Evolutionary conservation across 306 rosid genomes (phyloP), one percentile per base, ranked within the genome.

Genomic region (Trifolium pratense): DNA sequence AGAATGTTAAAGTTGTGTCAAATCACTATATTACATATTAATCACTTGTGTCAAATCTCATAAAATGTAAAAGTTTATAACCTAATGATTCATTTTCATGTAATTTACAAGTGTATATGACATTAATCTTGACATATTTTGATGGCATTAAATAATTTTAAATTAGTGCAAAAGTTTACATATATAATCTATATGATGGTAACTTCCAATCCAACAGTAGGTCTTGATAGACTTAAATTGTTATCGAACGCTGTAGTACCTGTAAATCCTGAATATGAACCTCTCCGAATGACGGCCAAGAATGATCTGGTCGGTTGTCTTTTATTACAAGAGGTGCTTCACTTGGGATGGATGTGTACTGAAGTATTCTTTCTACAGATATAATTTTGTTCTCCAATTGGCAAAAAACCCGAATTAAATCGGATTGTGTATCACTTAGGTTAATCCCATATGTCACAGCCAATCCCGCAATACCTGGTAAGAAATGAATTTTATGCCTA

Each of bases 321-420:
- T 89, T 83, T 3, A 81, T 71, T 0, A 87, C 85, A 53, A 90
- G 83, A 43, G 93, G 93, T 73, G 98, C 93, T 82, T 93, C 98
- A 74, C 89, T 87, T 15, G 91, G 86, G 26, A 87, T 74, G 13
- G 64, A 67, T 48, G 96, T 80, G 78, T 92, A 90, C 56, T 93
- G 98, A 79, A 90, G 74, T 66, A 92, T 80, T 82, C 95, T 87
- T 80, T 92, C 98, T 3, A 90, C 96, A 5, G 98, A 90, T 87
- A 92, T 90, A 36, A 92, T 92, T 71, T 76, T 92, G 69, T 86
- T 90, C 88, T 92, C 97, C 87, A 86, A 40, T 36, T 72, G 71
- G 75, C 97, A 90, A 79, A 89, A 80, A 58, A 13, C 46, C 90
- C 86, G 75, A 66, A 89, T 83, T 21, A 89, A 15, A 66, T 4